Evolutionary conservation across 306 rosid genomes (phyloP).

Genomic region (Cajanus cajan): DNA sequence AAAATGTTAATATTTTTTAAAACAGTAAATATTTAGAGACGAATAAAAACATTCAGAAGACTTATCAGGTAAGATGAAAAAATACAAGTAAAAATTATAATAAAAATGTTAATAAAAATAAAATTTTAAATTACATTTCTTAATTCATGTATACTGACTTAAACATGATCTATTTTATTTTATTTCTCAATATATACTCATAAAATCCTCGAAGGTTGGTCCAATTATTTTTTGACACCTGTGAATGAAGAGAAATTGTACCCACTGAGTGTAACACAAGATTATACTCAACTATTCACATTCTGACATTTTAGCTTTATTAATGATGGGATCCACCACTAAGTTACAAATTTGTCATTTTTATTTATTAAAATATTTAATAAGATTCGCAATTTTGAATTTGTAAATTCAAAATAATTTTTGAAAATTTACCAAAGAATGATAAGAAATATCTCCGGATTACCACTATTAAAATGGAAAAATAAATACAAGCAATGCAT

Average conservation of each 20-base stretch:
- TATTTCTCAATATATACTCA: background rate
- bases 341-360: background rate
- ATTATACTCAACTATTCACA: slow-evolving; percentile 4
- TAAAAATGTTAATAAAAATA: too few species aligned
- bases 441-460: background rate
- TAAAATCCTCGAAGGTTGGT: background rate
- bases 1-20: background rate
- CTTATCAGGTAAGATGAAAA: background rate
- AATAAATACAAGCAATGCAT: background rate
- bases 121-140: background rate
- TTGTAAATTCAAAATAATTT: background rate
- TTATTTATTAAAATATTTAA: background rate
- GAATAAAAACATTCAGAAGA: background rate
- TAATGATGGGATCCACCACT: background rate
- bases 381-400: background rate
- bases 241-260: background rate
- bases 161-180: too few species aligned
- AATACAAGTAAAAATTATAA: background rate
- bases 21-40: background rate
- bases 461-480: background rate
- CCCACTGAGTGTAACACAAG: background rate
- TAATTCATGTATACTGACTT: background rate
- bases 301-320: background rate
- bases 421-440: background rate
- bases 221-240: background rate